Conservation (phyloP, 2,329 filamentous ascomycete species). For the Pseudonectria foliicola region DNA sequence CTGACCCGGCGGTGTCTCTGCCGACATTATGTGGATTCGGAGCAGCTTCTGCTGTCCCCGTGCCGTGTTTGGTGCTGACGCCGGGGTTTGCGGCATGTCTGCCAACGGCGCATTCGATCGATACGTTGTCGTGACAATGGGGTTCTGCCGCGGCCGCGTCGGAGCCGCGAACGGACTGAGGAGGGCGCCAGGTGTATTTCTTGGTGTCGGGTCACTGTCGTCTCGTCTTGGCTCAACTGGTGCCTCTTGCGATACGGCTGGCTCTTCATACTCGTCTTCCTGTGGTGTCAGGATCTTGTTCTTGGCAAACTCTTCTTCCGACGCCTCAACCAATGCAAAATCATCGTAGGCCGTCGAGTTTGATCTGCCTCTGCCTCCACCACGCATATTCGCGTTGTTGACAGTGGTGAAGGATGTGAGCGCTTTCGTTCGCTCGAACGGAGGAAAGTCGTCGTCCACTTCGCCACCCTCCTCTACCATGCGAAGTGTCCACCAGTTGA, state of each 20-base stretch:
- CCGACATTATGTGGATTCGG: slow-evolving; percentile 62
- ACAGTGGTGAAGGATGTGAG: slow-evolving; percentile 75
- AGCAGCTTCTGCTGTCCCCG: slow-evolving; percentile 65
- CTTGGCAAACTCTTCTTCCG: slow-evolving; percentile 57
- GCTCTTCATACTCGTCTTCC: slow-evolving; percentile 44
- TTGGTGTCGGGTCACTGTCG: slow-evolving; percentile 20
- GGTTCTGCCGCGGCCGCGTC: slow-evolving; percentile 43
- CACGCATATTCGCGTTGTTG: slow-evolving; percentile 71
- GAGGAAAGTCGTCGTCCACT: slow-evolving; percentile 78
- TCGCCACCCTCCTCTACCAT: slow-evolving; percentile 83
- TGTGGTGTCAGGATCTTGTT: slow-evolving; percentile 64
- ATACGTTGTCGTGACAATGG: slow-evolving; percentile 55
- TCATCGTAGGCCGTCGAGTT: slow-evolving; percentile 76
- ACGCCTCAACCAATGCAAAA: slow-evolving; percentile 71
- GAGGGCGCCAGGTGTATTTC: slow-evolving; percentile 22
- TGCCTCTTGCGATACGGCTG: slow-evolving; percentile 22
- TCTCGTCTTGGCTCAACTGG: slow-evolving; percentile 24
- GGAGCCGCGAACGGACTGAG: slow-evolving; percentile 22
- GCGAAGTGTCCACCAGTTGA: slow-evolving; percentile 75
- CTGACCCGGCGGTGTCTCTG: slow-evolving; percentile 64
- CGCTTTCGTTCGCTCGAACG: slow-evolving; percentile 65
- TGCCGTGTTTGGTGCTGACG: slow-evolving; percentile 34
- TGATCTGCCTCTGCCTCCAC: slow-evolving; percentile 50
- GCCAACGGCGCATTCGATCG: slow-evolving; percentile 47
- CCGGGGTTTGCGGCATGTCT: slow-evolving; percentile 46